Base-by-base conservation (phyloP, 1,284 basidiomycete genomes). In the Rhizoctonia solani region DNA sequence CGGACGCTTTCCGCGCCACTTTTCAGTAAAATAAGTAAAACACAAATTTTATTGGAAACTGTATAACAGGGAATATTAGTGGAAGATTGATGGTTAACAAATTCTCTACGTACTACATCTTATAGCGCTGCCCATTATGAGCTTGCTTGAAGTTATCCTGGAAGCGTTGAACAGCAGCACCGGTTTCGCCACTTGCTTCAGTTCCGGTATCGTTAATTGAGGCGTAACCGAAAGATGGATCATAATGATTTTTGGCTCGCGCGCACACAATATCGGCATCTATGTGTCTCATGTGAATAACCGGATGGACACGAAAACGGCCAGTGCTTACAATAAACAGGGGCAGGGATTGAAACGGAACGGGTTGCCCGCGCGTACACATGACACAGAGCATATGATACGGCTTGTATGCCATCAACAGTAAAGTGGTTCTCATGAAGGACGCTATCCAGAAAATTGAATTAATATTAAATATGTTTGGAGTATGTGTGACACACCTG, bases 221-320 rank as follows among this genome's bases (percentile, higher is more conserved):
- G 13, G 8, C 19, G 19, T 47, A 47, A 19, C 29, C 19, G 11
- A 52, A 25, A 8, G 49, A 52, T 4, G 90, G 89, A 73, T 88
- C 85, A 71, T 88, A 92, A 73, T 92, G 90, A 73, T 89, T 89
- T 77, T 88, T 89, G 0, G 88, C 88, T 3, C 89, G 81, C 1
- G 86, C 81, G 72, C 89, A 92, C 21, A 92, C 89, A 55, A 90
- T 90, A 74, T 92, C 89, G 11, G 89, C 89, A 75, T 92, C 90
- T 92, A n/a, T 72, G 87, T 74, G 71, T 90, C 90, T 92, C 72
- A 91, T 92, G 0, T 91, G 89, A 90, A n/a, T n/a, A n/a, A n/a
- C n/a, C n/a, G n/a, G n/a, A n/a, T n/a, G n/a, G n/a, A n/a, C n/a
- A n/a, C n/a, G n/a, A n/a, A n/a, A n/a, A n/a, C n/a, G n/a, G n/a